Evolutionary conservation across 2,329 filamentous ascomycete genomes (phyloP).

Genomic region (Fusarium multiceps): DNA sequence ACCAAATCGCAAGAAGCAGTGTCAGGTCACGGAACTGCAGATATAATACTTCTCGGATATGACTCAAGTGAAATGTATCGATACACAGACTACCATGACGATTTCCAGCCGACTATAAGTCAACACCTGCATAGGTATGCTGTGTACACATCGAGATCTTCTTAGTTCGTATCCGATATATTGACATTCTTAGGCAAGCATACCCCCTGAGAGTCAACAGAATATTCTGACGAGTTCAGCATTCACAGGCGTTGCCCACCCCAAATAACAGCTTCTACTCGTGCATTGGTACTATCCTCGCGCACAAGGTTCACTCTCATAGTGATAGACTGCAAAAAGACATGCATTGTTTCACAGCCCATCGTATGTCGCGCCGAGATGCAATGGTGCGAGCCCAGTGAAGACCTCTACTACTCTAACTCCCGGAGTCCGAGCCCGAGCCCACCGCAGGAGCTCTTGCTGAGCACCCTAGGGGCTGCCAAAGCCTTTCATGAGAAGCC

Average conservation of each 20-base stretch:
- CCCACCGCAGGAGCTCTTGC: neutral
- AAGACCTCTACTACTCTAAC: neutral
- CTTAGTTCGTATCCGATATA: neutral
- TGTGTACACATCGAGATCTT: neutral
- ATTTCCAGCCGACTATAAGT: neutral
- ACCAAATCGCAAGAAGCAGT: neutral
- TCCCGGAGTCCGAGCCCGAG: neutral
- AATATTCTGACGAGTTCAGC: too few species aligned
- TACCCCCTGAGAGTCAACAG: neutral
- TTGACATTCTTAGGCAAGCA: neutral
- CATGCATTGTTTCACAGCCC: neutral
- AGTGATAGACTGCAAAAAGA: neutral
- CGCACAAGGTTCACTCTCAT: neutral
- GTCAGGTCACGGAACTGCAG: neutral
- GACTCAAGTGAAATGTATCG: too few species aligned
- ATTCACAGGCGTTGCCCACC: neutral
- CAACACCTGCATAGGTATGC: neutral
- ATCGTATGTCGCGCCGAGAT: neutral
- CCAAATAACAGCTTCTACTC: neutral
- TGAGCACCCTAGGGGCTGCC: neutral
- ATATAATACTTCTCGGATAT: neutral
- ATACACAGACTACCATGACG: neutral
- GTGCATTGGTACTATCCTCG: too few species aligned
- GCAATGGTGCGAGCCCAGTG: neutral
- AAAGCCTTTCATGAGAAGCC: neutral